phyloP scores from a whole-genome alignment of 2,329 filamentous ascomycete genomes.

The Penicillium hesseltinei region DNA sequence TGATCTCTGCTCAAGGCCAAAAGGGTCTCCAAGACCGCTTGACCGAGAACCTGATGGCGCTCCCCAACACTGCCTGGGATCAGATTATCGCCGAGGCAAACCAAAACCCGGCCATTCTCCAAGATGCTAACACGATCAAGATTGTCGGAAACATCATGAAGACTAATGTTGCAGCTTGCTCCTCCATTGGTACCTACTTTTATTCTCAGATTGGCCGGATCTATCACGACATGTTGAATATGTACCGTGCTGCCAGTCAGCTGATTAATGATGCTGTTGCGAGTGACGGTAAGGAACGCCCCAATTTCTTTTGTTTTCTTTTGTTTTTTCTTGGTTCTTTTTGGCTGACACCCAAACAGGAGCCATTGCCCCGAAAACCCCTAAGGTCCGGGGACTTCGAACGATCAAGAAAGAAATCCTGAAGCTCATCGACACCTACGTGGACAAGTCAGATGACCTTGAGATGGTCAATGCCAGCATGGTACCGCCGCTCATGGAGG shows the following conservation, averaged over 20 bases:
- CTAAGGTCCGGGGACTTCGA: constrained; percentile 87
- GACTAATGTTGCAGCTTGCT: constrained; percentile 98
- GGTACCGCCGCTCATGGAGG: constrained; percentile 92
- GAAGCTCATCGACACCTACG: constrained; percentile 96
- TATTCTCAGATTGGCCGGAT: constrained; percentile 97
- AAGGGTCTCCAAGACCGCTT: constrained; percentile 90
- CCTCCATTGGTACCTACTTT: constrained; percentile 94
- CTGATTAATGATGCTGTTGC: constrained; percentile 92
- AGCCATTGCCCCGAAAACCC: constrained; percentile 94
- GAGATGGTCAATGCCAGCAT: constrained; percentile 91
- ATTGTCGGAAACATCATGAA: constrained; percentile 99
- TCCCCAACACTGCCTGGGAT: constrained; percentile 94
- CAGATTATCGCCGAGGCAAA: constrained; percentile 88
- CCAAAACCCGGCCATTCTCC: constrained; percentile 77
- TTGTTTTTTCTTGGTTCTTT: not conserved
- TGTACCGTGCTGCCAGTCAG: constrained; percentile 96
- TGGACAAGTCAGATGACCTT: constrained; percentile 95
- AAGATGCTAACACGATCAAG: constrained; percentile 95
- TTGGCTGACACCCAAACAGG: constrained; percentile 50
- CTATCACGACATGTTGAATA: constrained; percentile 97
- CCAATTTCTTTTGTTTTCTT: too few relatives aligned
- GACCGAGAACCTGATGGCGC: constrained; percentile 85
- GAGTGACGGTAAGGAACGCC: constrained; percentile 64
- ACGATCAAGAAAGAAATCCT: constrained; percentile 99
- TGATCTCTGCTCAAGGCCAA: constrained; percentile 97